Conservation (phyloP, 2,329 filamentous ascomycete genomes). For the Alternaria sp. region DNA sequence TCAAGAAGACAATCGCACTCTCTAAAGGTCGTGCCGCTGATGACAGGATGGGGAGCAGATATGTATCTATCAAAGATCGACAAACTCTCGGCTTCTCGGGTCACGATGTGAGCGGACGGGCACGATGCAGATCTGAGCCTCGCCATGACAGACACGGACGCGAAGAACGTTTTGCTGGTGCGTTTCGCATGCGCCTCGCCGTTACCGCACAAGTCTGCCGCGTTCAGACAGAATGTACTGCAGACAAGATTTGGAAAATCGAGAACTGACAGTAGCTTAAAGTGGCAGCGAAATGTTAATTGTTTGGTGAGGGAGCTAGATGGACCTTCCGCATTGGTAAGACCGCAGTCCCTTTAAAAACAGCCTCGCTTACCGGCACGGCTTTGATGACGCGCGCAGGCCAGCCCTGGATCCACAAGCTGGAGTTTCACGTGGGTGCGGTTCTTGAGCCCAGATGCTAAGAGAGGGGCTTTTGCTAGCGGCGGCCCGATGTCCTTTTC, state of each 20-base stretch:
- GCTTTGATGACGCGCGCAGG: slow-evolving; percentile 44
- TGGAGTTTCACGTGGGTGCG: slow-evolving; percentile 45
- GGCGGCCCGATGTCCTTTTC: slow-evolving; percentile 33
- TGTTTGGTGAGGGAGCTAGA: neutral
- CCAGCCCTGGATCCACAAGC: slow-evolving; percentile 33
- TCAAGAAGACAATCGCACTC: neutral
- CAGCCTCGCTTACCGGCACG: slow-evolving; percentile 36
- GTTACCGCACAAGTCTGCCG: slow-evolving; percentile 9
- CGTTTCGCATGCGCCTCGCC: slow-evolving; percentile 26
- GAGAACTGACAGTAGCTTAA: neutral
- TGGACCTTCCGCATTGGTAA: slow-evolving; percentile 13
- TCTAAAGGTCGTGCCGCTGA: neutral
- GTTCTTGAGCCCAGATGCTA: slow-evolving; percentile 31
- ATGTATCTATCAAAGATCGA: neutral
- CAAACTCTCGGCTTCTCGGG: neutral
- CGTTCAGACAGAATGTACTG: neutral
- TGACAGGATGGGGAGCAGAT: neutral
- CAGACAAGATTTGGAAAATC: neutral
- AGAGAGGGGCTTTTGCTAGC: slow-evolving; percentile 34
- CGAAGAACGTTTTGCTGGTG: slow-evolving; percentile 15
- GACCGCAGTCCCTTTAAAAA: slow-evolving; percentile 4
- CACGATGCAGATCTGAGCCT: slow-evolving; percentile 11
- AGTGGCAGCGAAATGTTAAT: neutral
- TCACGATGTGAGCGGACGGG: slow-evolving; percentile 3
- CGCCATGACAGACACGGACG: slow-evolving; percentile 1